Percentiles rank a stretch among this genome's conserved stretches.
These are phyloP conservation scores for Penicillium alfredii DNA, from an alignment of 495 filamentous ascomycete species.

Conservation along the genomic window DNA sequence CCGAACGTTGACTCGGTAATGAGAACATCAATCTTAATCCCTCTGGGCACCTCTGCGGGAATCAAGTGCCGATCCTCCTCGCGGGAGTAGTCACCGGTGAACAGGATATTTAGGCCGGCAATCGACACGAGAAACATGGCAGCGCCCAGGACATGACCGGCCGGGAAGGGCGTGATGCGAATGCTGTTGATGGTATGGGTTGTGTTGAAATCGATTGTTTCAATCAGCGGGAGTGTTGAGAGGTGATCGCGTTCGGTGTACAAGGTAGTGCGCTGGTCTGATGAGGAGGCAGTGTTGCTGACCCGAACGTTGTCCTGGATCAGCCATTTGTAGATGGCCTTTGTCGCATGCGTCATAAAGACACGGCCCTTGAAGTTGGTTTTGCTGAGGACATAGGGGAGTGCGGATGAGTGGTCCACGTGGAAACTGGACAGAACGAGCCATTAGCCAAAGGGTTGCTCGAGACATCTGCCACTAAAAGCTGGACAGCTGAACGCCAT, in stretches of 20 bases:
- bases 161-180: conserved; percentile 92
- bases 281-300: conserved; percentile 64
- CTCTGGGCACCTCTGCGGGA: conserved; percentile 77
- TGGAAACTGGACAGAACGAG: conserved; percentile 65
- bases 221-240: conserved; percentile 84
- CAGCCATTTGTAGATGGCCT: conserved; percentile 99
- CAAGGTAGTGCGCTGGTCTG: conserved; percentile 67
- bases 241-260: conserved; percentile 94
- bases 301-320: conserved; percentile 95
- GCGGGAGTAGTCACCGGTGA: conserved; percentile 94
- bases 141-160: conserved; percentile 94
- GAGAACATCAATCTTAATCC: conserved; percentile 84
- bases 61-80: conserved; percentile 93
- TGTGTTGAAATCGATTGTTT: conserved; percentile 97
- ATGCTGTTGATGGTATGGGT: conserved; percentile 95
- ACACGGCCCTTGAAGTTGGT: conserved; percentile 95
- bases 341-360: conserved; percentile 98
- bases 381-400: conserved; percentile 95
- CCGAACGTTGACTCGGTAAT: conserved; percentile 98
- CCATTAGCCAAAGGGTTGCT: conserved; percentile 30
- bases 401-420: conserved; percentile 90
- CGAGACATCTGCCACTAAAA: no score
- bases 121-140: conserved; percentile 98
- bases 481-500: no score
- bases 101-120: conserved; percentile 89